Base-by-base conservation (phyloP, 805 yeast species). In the Candida nitratophila region DNA sequence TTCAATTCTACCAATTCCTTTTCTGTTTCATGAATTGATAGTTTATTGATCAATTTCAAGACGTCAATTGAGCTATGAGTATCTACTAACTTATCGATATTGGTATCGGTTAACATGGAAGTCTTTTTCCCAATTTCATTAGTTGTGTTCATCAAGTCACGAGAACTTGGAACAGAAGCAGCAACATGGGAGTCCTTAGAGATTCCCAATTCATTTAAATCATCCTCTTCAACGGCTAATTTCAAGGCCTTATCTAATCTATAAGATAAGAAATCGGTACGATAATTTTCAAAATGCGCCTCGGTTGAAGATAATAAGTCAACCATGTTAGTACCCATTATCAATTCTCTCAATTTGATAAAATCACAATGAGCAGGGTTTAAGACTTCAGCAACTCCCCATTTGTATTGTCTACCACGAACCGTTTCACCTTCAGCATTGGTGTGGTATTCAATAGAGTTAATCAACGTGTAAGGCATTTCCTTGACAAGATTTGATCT, bases 331-430 rank as follows among this genome's bases (percentile, higher is more conserved):
- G 80, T 73, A 21, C 81, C 73, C 63, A 90, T 69, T 40, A 90
- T 65, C 33, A 87, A 63, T 31, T 79, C 73, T 51, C 86, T 76
- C 49, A 90, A 70, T 47, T 70, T 70, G 26, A 63, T 50, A 56
- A 88, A 88, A 59, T 91, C 96, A 63, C 95, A 86, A 61, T 84
- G 89, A 9, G 67, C 61, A 17, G 74, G 75, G 59, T 87, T 83
- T 56, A 86, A 96, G 35, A 86, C 84, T 57, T 89, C 96, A 14
- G 86, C 86, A 20, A 76, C 62, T 0, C 97, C 97, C 96, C 96
- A 90, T 16, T 69, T 72, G 65, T 88, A 90, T 56, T 74, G 73
- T 55, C 96, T 74, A 16, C 93, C 96, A 49, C 84, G 71, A 26
- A 85, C 85, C 3, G 63, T 48, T 29, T 71, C 63, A 10, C 81